Evolutionary conservation across 352 stramenopile species (phyloP).

Genomic region (Elongisporangium undulatum): DNA sequence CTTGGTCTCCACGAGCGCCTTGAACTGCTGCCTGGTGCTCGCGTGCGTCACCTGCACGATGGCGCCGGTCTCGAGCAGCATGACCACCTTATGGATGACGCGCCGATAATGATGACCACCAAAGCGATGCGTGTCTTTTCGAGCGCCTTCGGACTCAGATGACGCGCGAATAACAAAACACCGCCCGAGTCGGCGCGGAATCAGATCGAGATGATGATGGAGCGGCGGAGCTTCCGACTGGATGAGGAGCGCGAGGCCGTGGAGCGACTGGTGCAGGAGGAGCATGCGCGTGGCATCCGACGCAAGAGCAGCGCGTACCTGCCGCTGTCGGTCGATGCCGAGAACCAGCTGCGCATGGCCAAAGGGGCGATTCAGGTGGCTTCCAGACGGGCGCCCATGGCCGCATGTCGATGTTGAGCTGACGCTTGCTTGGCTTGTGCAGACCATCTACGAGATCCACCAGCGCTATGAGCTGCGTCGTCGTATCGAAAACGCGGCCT

Average conservation of each 20-base stretch:
- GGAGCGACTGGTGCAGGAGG: conserved; percentile 37
- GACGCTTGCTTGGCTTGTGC: neutral
- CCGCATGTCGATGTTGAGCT: neutral
- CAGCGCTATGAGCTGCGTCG: conserved; percentile 58
- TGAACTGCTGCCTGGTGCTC: conserved; percentile 32
- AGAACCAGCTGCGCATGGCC: conserved; percentile 34
- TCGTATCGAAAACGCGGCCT: conserved; percentile 52
- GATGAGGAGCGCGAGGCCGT: conserved; percentile 44
- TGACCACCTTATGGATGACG: conserved; percentile 6
- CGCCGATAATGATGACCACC: conserved; percentile 10
- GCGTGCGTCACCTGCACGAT: conserved; percentile 56
- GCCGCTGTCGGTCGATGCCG: conserved; percentile 13
- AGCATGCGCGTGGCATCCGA: conserved; percentile 10
- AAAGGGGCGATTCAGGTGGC: conserved; percentile 49
- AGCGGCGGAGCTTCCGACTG: conserved; percentile 34
- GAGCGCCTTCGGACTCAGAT: neutral
- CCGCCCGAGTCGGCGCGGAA: neutral
- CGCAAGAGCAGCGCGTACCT: conserved; percentile 40
- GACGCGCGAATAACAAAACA: neutral
- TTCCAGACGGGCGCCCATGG: neutral
- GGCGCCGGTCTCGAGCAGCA: conserved; percentile 39
- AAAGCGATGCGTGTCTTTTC: neutral
- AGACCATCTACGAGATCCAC: conserved; percentile 65
- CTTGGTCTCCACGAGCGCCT: conserved; percentile 43
- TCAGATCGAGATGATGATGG: conserved; percentile 8